Conservation (phyloP, 495 filamentous ascomycete species). For the Hyaloscypha hepaticicola region DNA sequence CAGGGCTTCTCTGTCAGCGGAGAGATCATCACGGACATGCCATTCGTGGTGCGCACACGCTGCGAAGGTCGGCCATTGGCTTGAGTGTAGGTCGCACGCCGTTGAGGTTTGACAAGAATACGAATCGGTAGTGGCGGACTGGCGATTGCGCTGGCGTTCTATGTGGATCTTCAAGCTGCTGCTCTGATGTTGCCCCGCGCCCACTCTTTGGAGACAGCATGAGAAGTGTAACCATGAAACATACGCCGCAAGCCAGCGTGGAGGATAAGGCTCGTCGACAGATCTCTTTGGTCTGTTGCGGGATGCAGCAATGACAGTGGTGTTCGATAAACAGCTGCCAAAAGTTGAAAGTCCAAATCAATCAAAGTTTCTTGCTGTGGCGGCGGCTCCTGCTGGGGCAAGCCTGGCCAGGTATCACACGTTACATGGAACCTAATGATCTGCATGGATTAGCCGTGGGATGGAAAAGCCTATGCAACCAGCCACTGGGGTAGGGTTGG, state of each 20-base stretch:
- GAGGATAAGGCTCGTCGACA: not conserved
- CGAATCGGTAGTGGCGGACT: not conserved
- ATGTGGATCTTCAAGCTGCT: not conserved
- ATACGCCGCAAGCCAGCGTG: not conserved
- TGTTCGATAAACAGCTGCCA: not conserved
- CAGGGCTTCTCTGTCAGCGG: not conserved
- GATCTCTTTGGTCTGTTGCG: too few relatives aligned
- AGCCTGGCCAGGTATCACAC: conserved; percentile 7
- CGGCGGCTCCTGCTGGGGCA: not conserved
- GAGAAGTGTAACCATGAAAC: not conserved
- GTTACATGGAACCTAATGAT: conserved; percentile 19
- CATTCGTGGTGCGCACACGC: not conserved
- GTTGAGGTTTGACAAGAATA: not conserved
- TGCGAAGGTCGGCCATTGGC: not conserved
- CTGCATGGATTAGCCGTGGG: not conserved
- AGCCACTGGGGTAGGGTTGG: conserved; percentile 14
- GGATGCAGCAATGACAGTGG: not conserved
- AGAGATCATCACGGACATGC: not conserved
- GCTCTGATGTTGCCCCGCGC: not conserved
- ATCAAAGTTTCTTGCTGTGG: not conserved
- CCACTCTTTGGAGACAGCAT: not conserved
- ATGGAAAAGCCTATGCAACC: conserved; percentile 9
- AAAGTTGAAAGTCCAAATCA: too few relatives aligned
- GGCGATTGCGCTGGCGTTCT: not conserved
- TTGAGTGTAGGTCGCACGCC: not conserved